Evolutionary conservation across 2,329 filamentous ascomycete species (phyloP).

Genomic region (Pyrenophora graminea): DNA sequence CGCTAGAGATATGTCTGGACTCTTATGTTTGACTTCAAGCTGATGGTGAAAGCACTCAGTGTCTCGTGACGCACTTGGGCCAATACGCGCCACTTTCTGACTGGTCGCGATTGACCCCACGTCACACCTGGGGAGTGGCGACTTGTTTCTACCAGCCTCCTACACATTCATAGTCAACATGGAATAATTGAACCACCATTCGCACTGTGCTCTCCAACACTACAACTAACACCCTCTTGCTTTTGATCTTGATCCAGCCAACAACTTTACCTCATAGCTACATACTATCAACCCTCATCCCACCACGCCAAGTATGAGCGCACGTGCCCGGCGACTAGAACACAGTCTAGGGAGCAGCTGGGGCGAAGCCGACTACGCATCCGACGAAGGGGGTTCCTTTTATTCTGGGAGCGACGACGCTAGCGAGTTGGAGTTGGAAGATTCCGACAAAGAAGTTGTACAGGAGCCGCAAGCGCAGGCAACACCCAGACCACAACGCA

Average conservation of each 20-base stretch:
- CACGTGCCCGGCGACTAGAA: constrained; percentile 21
- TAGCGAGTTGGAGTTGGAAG: constrained; percentile 33
- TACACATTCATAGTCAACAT: constrained; percentile 7
- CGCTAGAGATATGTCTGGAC: not conserved
- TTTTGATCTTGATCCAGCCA: not conserved
- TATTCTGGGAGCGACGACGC: constrained; percentile 30
- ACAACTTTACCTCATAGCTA: not conserved
- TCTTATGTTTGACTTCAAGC: not conserved
- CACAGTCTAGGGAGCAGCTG: constrained; percentile 42
- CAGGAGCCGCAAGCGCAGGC: constrained; percentile 17
- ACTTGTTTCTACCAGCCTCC: constrained; percentile 28
- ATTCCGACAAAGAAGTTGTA: constrained; percentile 23
- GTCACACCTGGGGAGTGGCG: constrained; percentile 35
- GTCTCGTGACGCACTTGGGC: constrained; percentile 6
- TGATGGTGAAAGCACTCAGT: constrained; percentile 1
- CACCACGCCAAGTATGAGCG: constrained; percentile 18
- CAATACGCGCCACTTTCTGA: constrained; percentile 20
- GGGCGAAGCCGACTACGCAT: constrained; percentile 38
- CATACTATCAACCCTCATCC: not conserved
- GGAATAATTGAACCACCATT: constrained; percentile 1
- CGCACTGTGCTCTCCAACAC: not conserved
- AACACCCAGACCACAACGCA: constrained; percentile 19
- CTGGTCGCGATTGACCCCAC: constrained; percentile 30
- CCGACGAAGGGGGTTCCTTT: constrained; percentile 32
- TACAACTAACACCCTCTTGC: not conserved